Percentiles rank a stretch among this genome's conserved stretches.
Evolutionary conservation across 352 stramenopile genomes (phyloP).

Genomic region (Globisporangium viniferum): DNA sequence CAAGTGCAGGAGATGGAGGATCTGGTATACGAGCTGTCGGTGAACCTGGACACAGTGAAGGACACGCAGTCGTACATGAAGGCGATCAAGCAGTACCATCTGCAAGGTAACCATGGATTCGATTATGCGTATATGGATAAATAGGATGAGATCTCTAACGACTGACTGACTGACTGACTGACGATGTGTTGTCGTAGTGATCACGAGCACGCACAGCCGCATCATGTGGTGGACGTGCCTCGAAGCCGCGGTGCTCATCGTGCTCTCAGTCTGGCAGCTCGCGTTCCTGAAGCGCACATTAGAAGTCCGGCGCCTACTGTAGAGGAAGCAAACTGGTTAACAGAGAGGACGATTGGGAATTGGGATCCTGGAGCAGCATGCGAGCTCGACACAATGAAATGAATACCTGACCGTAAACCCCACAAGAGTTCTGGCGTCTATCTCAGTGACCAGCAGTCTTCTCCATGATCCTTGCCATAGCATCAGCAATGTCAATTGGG

Average conservation of each 20-base stretch:
- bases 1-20: conserved; percentile 87
- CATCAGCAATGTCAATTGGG: not conserved
- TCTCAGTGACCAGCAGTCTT: no score
- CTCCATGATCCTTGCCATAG: not conserved
- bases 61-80: conserved; percentile 88
- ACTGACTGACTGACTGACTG: not conserved
- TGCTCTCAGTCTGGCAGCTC: conserved; percentile 80
- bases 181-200: conserved; percentile 38
- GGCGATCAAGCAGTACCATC: conserved; percentile 76
- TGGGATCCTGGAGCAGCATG: no score
- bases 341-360: not conserved
- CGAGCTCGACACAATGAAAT: no score
- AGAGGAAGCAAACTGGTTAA: conserved; percentile 10
- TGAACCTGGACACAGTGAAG: conserved; percentile 84
- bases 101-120: conserved; percentile 41
- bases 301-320: conserved; percentile 82
- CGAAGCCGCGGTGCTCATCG: conserved; percentile 67
- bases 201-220: conserved; percentile 77
- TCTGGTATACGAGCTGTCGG: conserved; percentile 82
- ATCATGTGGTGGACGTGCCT: conserved; percentile 82
- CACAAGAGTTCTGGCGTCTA: no score
- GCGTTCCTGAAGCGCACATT: conserved; percentile 79
- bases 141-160: not conserved
- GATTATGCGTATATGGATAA: not conserved
- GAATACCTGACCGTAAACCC: no score